Conservation (phyloP, 805 yeast genomes). For the Lachancea quebecensis region DNA sequence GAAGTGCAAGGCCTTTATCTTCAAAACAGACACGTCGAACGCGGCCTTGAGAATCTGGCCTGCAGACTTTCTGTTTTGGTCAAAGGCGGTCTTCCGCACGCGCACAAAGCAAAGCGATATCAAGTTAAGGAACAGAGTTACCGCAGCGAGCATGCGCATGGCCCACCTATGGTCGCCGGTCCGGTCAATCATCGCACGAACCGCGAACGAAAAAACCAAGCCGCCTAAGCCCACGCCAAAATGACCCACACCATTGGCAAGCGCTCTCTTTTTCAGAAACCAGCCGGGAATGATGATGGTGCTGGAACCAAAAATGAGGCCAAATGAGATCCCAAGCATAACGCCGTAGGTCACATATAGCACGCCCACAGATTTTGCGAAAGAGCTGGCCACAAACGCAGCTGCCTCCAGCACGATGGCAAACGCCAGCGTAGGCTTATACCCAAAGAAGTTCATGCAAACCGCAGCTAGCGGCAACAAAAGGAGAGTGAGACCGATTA, state of each 20-base stretch:
- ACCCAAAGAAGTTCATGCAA: slow-evolving; percentile 43
- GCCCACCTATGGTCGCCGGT: slow-evolving; percentile 44
- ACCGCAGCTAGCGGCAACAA: slow-evolving; percentile 53
- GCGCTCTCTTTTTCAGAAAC: slow-evolving; percentile 57
- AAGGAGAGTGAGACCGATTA: slow-evolving; percentile 48
- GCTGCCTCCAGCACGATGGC: slow-evolving; percentile 48
- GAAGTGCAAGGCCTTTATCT: slow-evolving; percentile 27
- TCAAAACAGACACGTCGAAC: slow-evolving; percentile 30
- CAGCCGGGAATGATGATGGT: slow-evolving; percentile 59
- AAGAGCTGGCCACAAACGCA: slow-evolving; percentile 54
- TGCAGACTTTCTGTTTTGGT: slow-evolving; percentile 20
- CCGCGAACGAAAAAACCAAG: slow-evolving; percentile 36
- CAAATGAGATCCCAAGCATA: slow-evolving; percentile 45
- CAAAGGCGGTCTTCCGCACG: slow-evolving; percentile 35
- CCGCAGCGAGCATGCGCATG: slow-evolving; percentile 38
- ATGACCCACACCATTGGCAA: slow-evolving; percentile 44
- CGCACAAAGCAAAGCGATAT: slow-evolving; percentile 38
- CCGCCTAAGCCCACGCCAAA: slow-evolving; percentile 51
- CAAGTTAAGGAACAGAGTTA: slow-evolving; percentile 32
- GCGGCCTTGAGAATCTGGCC: slow-evolving; percentile 30
- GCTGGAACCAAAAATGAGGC: slow-evolving; percentile 53
- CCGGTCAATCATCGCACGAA: slow-evolving; percentile 36
- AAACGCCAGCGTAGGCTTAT: slow-evolving; percentile 38
- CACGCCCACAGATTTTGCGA: slow-evolving; percentile 55
- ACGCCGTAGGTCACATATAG: slow-evolving; percentile 63